Base-by-base conservation (phyloP, 1,284 basidiomycete genomes). In the Trichosporon sp. region DNA sequence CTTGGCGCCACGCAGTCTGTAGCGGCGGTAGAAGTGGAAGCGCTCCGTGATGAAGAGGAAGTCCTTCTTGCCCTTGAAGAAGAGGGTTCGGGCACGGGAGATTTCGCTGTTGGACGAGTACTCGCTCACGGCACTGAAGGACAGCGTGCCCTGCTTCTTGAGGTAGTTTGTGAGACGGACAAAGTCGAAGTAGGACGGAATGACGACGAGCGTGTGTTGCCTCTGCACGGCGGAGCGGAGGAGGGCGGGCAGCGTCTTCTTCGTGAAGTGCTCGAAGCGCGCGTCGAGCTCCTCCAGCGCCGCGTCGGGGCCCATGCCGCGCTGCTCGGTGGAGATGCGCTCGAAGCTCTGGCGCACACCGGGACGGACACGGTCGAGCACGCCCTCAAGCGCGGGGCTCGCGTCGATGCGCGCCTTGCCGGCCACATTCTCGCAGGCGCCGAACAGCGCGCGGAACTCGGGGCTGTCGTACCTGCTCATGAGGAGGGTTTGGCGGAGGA, bases 151-250 rank as follows among this genome's bases (percentile, higher is more conserved):
- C 70, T 87, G 84, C 79, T 91, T 93, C 68, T 90, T 88, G 81
- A 99, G 90, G 81, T 93, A 87, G 75, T 95, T 93, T 70, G 93
- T 91, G 2, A 99, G 86, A 11, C 94, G 89, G 68, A 98, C 92
- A 83, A 97, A 99, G 85, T 99, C 97, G 80, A 98, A 97, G 73
- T 96, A 98, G 0, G 93, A 95, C 0, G 97, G 95, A 10, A 99
- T 87, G 78, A 98, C 92, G 76, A 99, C 88, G 69, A 91, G 88
- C 0, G 94, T 94, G 80, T 95, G 93, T 51, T 90, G 87, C 75
- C 94, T 92, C 80, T 93, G 91, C 3, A 98, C 91, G 0, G 96
- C 97, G 1, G 95, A 96, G 81, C 94, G 95, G 65, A 94, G 85
- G 12, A 98, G 84, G 6, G 87, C 81, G 2, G 95, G 93, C 2